Evolutionary conservation across 345 rosid genomes (phyloP), one percentile per base, ranked within the genome.

Genomic region (Hibiscus syriacus): DNA sequence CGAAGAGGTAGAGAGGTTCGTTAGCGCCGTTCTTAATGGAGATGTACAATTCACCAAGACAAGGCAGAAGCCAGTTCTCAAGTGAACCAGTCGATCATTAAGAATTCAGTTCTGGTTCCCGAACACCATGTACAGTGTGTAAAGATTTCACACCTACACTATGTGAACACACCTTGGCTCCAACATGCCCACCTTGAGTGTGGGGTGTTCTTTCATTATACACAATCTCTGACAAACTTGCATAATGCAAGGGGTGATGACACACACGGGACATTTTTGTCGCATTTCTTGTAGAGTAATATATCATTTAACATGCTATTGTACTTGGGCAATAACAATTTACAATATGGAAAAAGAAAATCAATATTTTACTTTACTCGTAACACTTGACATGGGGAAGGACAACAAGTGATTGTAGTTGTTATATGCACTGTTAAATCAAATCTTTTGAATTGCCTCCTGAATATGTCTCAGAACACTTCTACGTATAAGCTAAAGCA

Each of bases 1-100:
- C 13, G 95, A 87, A 75, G 85, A 81, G 72, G 90, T 79, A 3
- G 99, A 89, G 80, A 82, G 73, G 71, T 94, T 94, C 55, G 53
- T 87, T 19, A 74, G 85, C 50, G 82, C 91, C 9, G 89, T 89
- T 66, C 81, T 94, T 7, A 89, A 74, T 20, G 99, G 99, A 23
- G 99, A 94, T 5, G n/a, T 84, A 6, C 73, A 79, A 63, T 89
- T 91, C 63, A 75, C 71, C 34, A 82, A 79, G 77, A 79, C 82
- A 5, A 75, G 80, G 46, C 86, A 79, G 69, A 88, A 84, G 73
- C 97, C 96, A 25, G 75, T 74, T 66, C 76, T 85, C 55, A 79
- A 70, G 69, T 83, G 76, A 73, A 54, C 59, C 2, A 8, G 29
- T 2, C 0, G 19, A 43, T 39, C 34, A 7, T 36, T n/a, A 19